Percentiles rank a stretch among this genome's conserved stretches.
These are phyloP conservation scores for Triticum turgidum DNA, from an alignment of 176 grass and related monocot genomes.

Conservation along the genomic window DNA sequence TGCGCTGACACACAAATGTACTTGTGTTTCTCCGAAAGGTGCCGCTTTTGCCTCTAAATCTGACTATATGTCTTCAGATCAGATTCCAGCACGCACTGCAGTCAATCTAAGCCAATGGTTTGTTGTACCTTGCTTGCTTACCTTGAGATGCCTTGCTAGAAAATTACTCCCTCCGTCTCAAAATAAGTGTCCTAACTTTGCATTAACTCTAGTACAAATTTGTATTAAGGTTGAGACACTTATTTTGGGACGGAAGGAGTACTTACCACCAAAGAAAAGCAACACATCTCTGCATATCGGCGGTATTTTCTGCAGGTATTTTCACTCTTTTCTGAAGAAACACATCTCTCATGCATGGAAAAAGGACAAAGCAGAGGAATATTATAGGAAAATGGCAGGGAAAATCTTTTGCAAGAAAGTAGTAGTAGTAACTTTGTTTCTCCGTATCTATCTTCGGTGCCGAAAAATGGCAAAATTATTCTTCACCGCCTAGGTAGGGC, in stretches of 20 bases:
- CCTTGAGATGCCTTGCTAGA: no score
- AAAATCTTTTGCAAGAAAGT: slow-evolving; percentile 21
- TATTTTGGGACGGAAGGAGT: no score
- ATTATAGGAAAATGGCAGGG: background rate
- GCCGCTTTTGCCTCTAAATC: slow-evolving; percentile 16
- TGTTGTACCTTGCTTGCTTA: background rate
- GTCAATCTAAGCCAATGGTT: background rate
- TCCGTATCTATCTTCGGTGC: background rate
- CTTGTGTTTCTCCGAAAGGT: slow-evolving; percentile 36
- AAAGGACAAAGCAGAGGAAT: slow-evolving; percentile 3
- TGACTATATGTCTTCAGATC: slow-evolving; percentile 24
- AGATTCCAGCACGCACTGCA: slow-evolving; percentile 21
- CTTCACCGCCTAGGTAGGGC: background rate
- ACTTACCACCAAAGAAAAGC: no score
- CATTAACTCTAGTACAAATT: no score
- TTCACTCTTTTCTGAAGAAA: slow-evolving; percentile 11
- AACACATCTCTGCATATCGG: no score
- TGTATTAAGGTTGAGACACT: no score
- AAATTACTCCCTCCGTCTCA: no score
- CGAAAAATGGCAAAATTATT: no score
- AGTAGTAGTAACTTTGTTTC: slow-evolving; percentile 17
- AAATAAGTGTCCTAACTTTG: no score
- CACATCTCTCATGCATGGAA: slow-evolving; percentile 6
- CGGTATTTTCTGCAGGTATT: background rate
- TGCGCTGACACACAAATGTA: slow-evolving; percentile 33